Base-by-base conservation (phyloP, 108 stramenopile species). In the Cyclotella baltica region DNA sequence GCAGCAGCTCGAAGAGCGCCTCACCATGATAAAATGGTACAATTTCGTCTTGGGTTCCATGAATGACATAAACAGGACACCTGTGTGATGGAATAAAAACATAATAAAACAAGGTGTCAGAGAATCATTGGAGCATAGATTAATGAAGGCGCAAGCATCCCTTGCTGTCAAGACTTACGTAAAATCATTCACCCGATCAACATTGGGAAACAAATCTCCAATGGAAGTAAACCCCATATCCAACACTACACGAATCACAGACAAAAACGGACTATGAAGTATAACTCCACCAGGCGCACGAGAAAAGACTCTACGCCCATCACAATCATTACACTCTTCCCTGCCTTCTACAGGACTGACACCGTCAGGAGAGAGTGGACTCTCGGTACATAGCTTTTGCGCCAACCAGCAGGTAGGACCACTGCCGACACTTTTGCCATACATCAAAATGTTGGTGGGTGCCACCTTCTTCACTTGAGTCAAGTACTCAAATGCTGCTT, bases 351-450 rank as follows among this genome's bases (percentile, higher is more conserved):
- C 37, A 48, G 19, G 20, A 6, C 20, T 43, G 33, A 20, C n/a
- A 16, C 22, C 13, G 19, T 48, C 52, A n/a, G 13, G 4, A 20
- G 22, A 9, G 1, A 23, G 28, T 29, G 40, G 30, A 37, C 62
- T 51, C 53, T 65, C 28, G 19, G 29, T 19, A 62, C 67, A 79
- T 30, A 81, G 23, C 25, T 72, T 67, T 59, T 81, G 73, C 13
- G 94, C 90, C 50, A 95, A 72, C 75, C 92, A 91, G 58, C 89
- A 89, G 1, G 90, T 87, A 1, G 95, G 95, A 1, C 95, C 95
- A 53, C 77, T 80, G 0, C 86, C 88, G 0, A 89, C 74, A 36
- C 74, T 75, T 62, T 89, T 80, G 27, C 89, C 90, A 61, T 92
- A 95, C 52, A 97, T 65, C 20, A 97, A 58, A 53, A 97, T 90